Conservation (phyloP, 2,329 filamentous ascomycete species). For the Fusarium penzigii region DNA sequence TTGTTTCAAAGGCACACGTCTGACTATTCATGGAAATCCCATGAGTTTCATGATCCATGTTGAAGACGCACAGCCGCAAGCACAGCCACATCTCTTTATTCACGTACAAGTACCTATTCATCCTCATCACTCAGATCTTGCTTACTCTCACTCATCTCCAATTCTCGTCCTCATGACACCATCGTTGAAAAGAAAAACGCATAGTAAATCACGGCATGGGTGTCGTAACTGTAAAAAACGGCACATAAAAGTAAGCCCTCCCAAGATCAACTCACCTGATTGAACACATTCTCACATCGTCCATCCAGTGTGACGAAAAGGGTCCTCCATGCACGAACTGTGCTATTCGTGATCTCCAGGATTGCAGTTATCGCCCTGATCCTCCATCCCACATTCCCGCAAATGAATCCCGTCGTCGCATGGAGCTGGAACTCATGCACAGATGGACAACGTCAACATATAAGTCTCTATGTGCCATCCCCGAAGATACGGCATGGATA, state of each 20-base stretch:
- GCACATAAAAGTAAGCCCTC: conserved; percentile 22
- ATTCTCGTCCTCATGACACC: background rate
- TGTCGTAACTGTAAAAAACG: conserved; percentile 29
- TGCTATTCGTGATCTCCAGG: conserved; percentile 25
- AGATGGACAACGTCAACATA: conserved; percentile 50
- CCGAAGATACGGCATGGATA: conserved; percentile 37
- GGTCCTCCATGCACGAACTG: conserved; percentile 39
- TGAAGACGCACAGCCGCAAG: conserved; percentile 6
- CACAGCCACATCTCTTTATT: conserved; percentile 19
- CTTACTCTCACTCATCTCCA: background rate
- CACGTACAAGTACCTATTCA: background rate
- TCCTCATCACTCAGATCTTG: background rate
- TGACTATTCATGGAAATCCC: no score
- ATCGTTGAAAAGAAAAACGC: conserved; percentile 25
- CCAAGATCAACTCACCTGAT: background rate
- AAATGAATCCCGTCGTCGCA: conserved; percentile 25
- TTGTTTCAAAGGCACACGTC: no score
- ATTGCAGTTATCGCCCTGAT: conserved; percentile 20
- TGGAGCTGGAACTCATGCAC: conserved; percentile 54
- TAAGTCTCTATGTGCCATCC: conserved; percentile 39
- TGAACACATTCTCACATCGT: background rate
- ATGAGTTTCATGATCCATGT: background rate
- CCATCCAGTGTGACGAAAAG: conserved; percentile 36
- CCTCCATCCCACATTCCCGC: conserved; percentile 9
- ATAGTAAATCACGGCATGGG: conserved; percentile 27